phyloP scores from a whole-genome alignment of 129 eudicot genomes.

The Rutidosis leptorrhynchoides region DNA sequence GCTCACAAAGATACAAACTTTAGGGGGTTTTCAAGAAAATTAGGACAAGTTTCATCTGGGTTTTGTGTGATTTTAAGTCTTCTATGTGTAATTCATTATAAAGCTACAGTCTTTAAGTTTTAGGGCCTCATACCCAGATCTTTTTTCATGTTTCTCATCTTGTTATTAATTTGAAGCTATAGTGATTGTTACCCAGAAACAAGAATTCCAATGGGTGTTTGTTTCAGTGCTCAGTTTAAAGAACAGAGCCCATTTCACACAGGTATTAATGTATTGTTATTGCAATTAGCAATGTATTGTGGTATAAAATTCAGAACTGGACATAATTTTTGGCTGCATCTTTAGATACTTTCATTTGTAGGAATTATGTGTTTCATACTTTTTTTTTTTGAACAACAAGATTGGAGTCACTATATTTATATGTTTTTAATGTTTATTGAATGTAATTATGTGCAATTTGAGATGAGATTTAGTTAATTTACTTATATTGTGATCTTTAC shows the following conservation, averaged over 20 bases:
- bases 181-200: not conserved
- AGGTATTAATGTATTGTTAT: conserved; percentile 50
- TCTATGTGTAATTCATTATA: not conserved
- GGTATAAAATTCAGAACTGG: not conserved
- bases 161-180: conserved; percentile 19
- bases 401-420: not conserved
- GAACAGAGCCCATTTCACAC: conserved; percentile 57
- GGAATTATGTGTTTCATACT: too few species aligned
- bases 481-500: not conserved
- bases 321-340: conserved; percentile 3
- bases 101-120: conserved; percentile 1
- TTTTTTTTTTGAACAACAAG: not conserved
- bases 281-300: not conserved
- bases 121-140: conserved; percentile 30
- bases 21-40: not conserved
- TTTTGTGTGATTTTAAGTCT: not conserved
- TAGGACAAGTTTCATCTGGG: not conserved
- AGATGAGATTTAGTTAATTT: not conserved
- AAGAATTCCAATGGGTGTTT: conserved; percentile 58
- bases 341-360: not conserved
- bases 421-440: not conserved
- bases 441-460: not conserved
- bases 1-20: conserved; percentile 17
- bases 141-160: conserved; percentile 5
- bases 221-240: conserved; percentile 61